These are phyloP conservation scores for Microthlaspi erraticum DNA, from an alignment of 345 rosid species.

Conservation along the genomic window DNA sequence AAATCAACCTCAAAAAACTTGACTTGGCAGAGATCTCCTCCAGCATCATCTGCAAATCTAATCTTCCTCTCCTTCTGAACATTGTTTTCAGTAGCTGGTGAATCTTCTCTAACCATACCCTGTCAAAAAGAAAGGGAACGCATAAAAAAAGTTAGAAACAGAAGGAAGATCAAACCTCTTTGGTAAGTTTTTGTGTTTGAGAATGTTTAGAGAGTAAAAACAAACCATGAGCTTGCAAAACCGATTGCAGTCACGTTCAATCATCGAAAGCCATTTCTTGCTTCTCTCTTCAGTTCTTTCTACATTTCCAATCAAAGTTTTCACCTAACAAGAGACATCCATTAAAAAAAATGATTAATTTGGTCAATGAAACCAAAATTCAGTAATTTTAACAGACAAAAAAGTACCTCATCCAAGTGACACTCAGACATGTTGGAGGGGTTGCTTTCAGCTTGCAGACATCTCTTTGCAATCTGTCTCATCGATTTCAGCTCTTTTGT, in stretches of 20 bases:
- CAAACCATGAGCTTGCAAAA: slow-evolving; percentile 91
- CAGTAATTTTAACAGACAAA: slow-evolving; percentile 1
- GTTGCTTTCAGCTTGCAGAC: slow-evolving; percentile 46
- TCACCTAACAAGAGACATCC: slow-evolving; percentile 51
- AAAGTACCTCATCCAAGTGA: slow-evolving; percentile 63
- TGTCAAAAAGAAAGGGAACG: slow-evolving; percentile 37
- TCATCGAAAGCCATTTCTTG: slow-evolving; percentile 64
- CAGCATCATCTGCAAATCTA: slow-evolving; percentile 86
- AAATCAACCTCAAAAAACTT: slow-evolving; percentile 61
- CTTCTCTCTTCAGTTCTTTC: slow-evolving; percentile 67
- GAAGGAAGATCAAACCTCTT: background rate
- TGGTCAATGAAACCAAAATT: background rate
- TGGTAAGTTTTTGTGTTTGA: background rate
- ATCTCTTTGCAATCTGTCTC: slow-evolving; percentile 64
- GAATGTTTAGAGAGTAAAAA: slow-evolving; percentile 30
- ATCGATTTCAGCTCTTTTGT: slow-evolving; percentile 64
- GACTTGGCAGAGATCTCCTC: slow-evolving; percentile 79
- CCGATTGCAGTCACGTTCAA: slow-evolving; percentile 74
- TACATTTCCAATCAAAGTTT: slow-evolving; percentile 55
- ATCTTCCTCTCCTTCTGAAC: slow-evolving; percentile 69
- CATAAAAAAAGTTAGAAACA: slow-evolving; percentile 1
- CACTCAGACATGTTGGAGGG: slow-evolving; percentile 45
- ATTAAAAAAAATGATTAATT: background rate
- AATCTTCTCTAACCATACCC: slow-evolving; percentile 54
- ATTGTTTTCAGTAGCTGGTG: slow-evolving; percentile 41